Evolutionary conservation across 257 asterid genomes (phyloP).

Genomic region (Petunia axillaris): DNA sequence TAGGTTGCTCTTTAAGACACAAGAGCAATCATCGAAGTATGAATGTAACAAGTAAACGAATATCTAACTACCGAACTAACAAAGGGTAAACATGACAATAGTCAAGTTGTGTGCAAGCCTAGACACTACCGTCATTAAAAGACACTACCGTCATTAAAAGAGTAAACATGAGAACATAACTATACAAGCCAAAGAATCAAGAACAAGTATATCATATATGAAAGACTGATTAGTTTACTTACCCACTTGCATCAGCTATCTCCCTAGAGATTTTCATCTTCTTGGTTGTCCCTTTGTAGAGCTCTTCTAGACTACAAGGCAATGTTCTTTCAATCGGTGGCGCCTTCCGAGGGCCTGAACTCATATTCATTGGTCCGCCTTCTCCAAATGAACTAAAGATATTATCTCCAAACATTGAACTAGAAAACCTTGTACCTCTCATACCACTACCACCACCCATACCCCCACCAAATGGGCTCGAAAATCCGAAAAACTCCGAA

Average conservation of each 20-base stretch:
- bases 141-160: too few species aligned
- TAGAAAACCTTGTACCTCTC: constrained; percentile 60
- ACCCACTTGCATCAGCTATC: constrained; percentile 89
- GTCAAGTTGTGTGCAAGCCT: too few species aligned
- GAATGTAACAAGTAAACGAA: neutral
- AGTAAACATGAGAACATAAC: neutral
- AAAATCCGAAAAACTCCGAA: constrained; percentile 75
- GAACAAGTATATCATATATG: neutral
- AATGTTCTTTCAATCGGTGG: constrained; percentile 68
- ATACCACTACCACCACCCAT: constrained; percentile 63
- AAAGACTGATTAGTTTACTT: constrained; percentile 30
- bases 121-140: too few species aligned
- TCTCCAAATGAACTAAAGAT: constrained; percentile 75
- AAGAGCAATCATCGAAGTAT: neutral
- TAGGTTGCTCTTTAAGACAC: neutral
- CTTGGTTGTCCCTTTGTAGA: constrained; percentile 85
- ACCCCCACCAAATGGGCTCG: constrained; percentile 75
- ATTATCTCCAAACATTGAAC: constrained; percentile 82
- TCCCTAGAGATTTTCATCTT: constrained; percentile 92
- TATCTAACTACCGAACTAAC: too few species aligned
- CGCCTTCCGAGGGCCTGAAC: constrained; percentile 63
- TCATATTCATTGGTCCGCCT: constrained; percentile 49
- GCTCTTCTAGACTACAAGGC: constrained; percentile 80
- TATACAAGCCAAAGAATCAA: neutral
- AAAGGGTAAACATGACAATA: neutral